Base-by-base conservation (phyloP, 495 filamentous ascomycete species). In the Apodospora peruviana region DNA sequence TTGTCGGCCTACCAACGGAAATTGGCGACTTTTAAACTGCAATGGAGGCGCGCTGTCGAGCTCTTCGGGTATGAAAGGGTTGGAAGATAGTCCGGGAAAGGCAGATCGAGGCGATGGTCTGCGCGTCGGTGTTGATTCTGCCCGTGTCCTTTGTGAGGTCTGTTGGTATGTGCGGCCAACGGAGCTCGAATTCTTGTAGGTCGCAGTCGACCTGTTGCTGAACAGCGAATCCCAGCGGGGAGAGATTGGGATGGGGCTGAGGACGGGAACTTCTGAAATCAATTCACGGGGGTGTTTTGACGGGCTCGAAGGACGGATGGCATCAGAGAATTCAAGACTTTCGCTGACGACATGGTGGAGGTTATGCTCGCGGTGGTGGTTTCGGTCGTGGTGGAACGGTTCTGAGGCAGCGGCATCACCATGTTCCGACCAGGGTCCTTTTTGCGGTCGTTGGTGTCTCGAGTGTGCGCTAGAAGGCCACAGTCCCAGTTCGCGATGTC, bases 211-310 rank as follows among this genome's bases (percentile, higher is more conserved):
- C 12, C 44, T 23, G 45, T 40, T 55, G 41, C 51, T 63, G 9
- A 57, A 55, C 24, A 72, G 57, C 34, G 73, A 71, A 40, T 74
- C 71, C 67, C 72, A 75, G 46, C 71, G 64, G 12, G 72, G 64
- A 4, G 72, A 75, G 22, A 62, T 34, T 8, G 67, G 63, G 29
- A 34, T 62, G 50, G 40, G 58, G 51, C 41, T 58, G 51, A 50
- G 54, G 0, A 52, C 40, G 5, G 54, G 51, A 22, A 40, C 35
- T 27, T 61, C 52, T 17, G 40, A 38, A 34, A 29, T 42, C 36
- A 57, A 21, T 19, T 60, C 40, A n/a, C 43, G 52, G 17, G 36
- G 23, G 2, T 52, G 53, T 35, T 50, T 51, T n/a, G 56, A 51
- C 21, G 55, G 41, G 9, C 47, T 48, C 24, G 54, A 48, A 10